Percentiles rank a stretch among this genome's conserved stretches.
phyloP scores from a whole-genome alignment of 2,329 filamentous ascomycete genomes.

The Alternaria panax region DNA sequence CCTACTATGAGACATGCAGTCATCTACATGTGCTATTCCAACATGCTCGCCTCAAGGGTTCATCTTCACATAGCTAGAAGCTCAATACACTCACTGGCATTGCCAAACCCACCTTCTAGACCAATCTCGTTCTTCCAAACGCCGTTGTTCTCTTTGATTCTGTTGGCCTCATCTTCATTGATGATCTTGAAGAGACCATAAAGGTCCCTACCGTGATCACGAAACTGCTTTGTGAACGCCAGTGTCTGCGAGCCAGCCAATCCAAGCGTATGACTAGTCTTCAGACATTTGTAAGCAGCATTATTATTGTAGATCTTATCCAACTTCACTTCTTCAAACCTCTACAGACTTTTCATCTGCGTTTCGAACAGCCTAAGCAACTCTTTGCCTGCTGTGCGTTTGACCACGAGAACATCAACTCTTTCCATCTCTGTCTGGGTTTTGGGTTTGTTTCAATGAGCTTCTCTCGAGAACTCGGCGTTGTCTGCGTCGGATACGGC shows the following conservation, averaged over 20 bases:
- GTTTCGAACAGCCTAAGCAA: neutral
- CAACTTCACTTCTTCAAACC: neutral
- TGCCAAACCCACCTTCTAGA: neutral
- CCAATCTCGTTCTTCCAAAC: neutral
- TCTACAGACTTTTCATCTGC: neutral
- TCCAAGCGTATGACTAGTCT: neutral
- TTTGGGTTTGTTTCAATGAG: neutral
- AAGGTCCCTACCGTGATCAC: neutral
- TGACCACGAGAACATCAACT: neutral
- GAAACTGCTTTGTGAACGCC: neutral
- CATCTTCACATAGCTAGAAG: neutral
- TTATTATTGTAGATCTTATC: neutral
- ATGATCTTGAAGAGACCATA: neutral
- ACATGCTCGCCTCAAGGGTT: neutral
- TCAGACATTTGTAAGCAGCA: neutral
- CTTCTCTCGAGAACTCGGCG: neutral
- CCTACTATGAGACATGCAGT: neutral
- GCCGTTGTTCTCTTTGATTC: neutral
- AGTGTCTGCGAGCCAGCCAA: neutral
- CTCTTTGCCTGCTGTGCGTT: too few species aligned
- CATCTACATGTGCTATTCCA: neutral
- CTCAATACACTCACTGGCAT: neutral
- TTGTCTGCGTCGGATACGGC: neutral
- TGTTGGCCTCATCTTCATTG: neutral
- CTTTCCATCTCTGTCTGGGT: too few species aligned